Evolutionary conservation across 257 asterid genomes (phyloP), one percentile per base, ranked within the genome.

Genomic region (Mitragyna speciosa): DNA sequence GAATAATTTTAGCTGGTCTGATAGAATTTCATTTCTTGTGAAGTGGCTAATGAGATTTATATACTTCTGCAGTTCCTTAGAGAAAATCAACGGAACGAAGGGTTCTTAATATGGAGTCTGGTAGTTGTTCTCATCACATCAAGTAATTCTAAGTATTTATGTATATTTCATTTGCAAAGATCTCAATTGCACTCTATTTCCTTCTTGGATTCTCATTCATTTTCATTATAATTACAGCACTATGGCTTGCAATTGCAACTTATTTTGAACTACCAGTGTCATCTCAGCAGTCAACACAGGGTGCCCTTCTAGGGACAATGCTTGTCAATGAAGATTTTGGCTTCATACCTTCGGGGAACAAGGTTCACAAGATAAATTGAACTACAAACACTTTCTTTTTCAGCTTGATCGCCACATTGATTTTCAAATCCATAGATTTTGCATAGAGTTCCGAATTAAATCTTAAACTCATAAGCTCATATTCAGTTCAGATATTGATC

Each of bases 81-180:
- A 72, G 43, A 72, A 45, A 48, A 48, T 48, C 75, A 71, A 71
- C 39, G 24, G 1, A 71, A 45, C 45, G 26, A 72, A 48, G 76
- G 76, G 48, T 72, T 72, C 63, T 48, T 72, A 17, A 78, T 78
- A 76, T 78, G 81, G 81, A 69, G 81, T n/a, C 49, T 68, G 75
- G 59, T 78, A 52, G 69, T 68, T 28, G 81, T 77, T 41, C 76
- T 78, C 56, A 69, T 68, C 51, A 77, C 69, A 47, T 76, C 76
- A 69, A 52, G 69, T 78, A 78, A 68, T 52, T 54, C 61, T 51
- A 5, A 51, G 14, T 51, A 45, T 45, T 45, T 45, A 4, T 45
- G 6, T 45, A 8, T 5, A 9, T 48, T 48, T 48, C 52, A 48
- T 48, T 48, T 8, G 6, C 6, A 45, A 45, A 45, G 7, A 45